phyloP scores from a whole-genome alignment of 1,284 basidiomycete species.

The Vanrija sp. region DNA sequence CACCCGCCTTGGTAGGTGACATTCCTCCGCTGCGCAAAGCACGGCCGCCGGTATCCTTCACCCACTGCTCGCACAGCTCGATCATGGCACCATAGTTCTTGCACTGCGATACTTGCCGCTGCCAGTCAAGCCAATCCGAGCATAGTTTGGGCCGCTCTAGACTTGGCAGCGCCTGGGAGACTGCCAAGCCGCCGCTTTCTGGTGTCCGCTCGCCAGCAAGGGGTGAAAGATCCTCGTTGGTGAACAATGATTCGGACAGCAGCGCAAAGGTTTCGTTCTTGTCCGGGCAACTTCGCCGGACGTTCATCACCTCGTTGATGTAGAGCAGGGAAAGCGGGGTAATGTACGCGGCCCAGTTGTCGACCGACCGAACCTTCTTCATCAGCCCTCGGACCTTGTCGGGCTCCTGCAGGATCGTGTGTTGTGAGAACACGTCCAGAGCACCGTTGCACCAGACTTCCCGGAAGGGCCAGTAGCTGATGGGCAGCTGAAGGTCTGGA shows the following conservation, averaged over 20 bases:
- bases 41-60: too few species aligned
- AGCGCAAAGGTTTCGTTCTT: constrained; percentile 20
- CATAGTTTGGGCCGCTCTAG: constrained; percentile 15
- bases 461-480: constrained; percentile 14
- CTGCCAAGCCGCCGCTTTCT: constrained; percentile 16
- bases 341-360: constrained; percentile 36
- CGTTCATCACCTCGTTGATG: constrained; percentile 19
- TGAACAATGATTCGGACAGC: constrained; percentile 20
- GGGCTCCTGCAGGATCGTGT: constrained; percentile 25
- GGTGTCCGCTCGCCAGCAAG: constrained; percentile 13
- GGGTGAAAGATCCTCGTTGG: constrained; percentile 23
- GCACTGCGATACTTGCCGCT: constrained; percentile 9
- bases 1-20: background rate
- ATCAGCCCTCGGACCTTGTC: constrained; percentile 26
- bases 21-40: background rate
- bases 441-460: constrained; percentile 29
- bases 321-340: constrained; percentile 29
- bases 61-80: constrained; percentile 11
- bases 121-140: constrained; percentile 27
- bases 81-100: constrained; percentile 20
- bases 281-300: constrained; percentile 22
- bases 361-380: constrained; percentile 16
- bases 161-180: constrained; percentile 26
- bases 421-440: constrained; percentile 37
- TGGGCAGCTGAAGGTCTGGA: constrained; percentile 16